Conservation (phyloP, 306 rosid species). For the barrel medic (Medicago truncatula) region DNA sequence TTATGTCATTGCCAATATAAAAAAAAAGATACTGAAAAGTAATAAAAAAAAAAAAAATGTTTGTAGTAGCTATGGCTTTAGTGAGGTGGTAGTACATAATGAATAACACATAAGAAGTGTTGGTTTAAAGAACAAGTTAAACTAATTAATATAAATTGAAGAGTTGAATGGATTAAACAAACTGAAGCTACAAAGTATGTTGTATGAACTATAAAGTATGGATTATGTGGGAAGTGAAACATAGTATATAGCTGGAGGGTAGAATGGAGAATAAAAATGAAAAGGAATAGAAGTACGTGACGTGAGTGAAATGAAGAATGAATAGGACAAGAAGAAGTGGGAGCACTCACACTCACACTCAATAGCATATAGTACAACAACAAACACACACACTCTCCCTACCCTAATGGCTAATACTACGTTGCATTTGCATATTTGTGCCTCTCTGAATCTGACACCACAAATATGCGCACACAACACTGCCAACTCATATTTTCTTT, state of each 20-base stretch:
- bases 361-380: background rate
- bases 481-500: background rate
- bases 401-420: no score
- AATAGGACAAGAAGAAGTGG: constrained; percentile 38
- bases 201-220: no score
- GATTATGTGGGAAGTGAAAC: no score
- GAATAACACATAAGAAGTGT: background rate
- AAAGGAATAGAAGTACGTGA: background rate
- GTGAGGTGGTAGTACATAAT: no score
- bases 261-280: background rate
- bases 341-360: background rate
- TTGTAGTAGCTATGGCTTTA: background rate
- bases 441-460: no score
- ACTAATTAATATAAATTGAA: background rate
- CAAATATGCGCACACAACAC: background rate
- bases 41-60: no score
- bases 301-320: constrained; percentile 15
- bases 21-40: background rate
- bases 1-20: no score
- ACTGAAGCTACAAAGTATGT: no score
- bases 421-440: background rate
- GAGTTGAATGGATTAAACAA: background rate
- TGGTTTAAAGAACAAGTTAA: background rate
- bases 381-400: background rate
- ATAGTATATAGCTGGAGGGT: no score